Conservation (phyloP, 192 early-diverging fungal genomes). For the Lobosporangium transversale region DNA sequence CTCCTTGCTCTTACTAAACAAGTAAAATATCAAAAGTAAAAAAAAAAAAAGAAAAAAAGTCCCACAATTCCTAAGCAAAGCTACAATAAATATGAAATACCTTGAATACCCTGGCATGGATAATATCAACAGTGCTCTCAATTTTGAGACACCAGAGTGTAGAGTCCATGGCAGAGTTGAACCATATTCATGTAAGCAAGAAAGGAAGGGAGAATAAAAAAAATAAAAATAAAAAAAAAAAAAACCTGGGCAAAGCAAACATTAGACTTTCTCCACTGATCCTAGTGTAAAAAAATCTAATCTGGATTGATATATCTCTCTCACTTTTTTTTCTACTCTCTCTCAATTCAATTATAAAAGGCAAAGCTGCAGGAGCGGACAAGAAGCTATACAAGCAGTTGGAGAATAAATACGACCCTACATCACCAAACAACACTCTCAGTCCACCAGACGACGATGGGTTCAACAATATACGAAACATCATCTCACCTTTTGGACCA, state of each 20-base stretch:
- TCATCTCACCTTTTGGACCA: conserved; percentile 87
- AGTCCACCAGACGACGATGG: conserved; percentile 76
- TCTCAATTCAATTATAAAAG: conserved; percentile 31
- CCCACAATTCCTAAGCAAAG: too few relatives aligned
- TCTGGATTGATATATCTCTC: too few relatives aligned
- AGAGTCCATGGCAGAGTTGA: conserved; percentile 86
- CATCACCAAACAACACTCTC: conserved; percentile 37
- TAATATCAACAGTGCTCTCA: conserved; percentile 82
- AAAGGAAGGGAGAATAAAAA: not conserved
- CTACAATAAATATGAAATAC: conserved; percentile 89
- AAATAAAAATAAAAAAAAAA: not conserved
- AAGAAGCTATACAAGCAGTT: conserved; percentile 90
- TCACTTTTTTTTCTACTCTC: not conserved
- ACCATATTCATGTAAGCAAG: conserved; percentile 91
- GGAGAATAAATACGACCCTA: conserved; percentile 83
- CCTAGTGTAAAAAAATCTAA: too few relatives aligned
- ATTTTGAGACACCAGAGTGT: conserved; percentile 88
- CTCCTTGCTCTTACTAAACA: too few relatives aligned
- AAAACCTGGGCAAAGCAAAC: not conserved
- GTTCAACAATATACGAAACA: conserved; percentile 61
- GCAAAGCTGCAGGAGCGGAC: conserved; percentile 91
- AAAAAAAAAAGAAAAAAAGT: too few relatives aligned
- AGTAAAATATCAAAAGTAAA: too few relatives aligned
- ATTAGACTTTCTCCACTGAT: too few relatives aligned
- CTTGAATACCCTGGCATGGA: conserved; percentile 84